A percentile compares a stretch with the other conserved stretches of the same genome.
phyloP scores from a whole-genome alignment of 2,329 filamentous ascomycete genomes.

The Capronia coronata region DNA sequence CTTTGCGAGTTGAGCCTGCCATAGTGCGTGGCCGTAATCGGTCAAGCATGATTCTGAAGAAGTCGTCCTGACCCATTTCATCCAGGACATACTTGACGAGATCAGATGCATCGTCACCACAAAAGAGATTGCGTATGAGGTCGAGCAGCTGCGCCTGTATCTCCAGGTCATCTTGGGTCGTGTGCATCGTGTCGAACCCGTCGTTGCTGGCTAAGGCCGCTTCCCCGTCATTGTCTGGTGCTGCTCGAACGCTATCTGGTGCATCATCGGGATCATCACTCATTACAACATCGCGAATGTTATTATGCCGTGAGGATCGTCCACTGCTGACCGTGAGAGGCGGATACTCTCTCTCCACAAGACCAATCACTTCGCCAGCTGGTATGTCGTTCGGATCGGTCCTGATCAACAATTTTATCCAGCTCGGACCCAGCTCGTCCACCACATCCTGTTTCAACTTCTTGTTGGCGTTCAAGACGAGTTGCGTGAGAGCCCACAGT shows the following conservation, averaged over 20 bases:
- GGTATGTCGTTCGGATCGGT: conserved; percentile 41
- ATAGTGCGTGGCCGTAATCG: conserved; percentile 60
- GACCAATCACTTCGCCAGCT: conserved; percentile 26
- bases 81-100: conserved; percentile 83
- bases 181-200: conserved; percentile 56
- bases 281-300: conserved; percentile 26
- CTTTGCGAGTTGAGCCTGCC: conserved; percentile 24
- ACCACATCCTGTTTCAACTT: conserved; percentile 71
- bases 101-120: conserved; percentile 52
- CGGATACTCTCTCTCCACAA: conserved; percentile 27
- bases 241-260: neutral
- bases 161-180: conserved; percentile 68
- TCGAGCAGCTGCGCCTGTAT: conserved; percentile 89
- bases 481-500: conserved; percentile 88
- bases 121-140: conserved; percentile 83
- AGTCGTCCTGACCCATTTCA: conserved; percentile 65
- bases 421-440: conserved; percentile 68
- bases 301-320: conserved; percentile 1
- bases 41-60: conserved; percentile 73
- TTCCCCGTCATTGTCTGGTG: conserved; percentile 13
- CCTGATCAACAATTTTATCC: conserved; percentile 73
- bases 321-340: conserved; percentile 6
- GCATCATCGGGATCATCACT: conserved; percentile 30
- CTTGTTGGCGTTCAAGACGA: conserved; percentile 66
- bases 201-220: conserved; percentile 56